Evolutionary conservation across 331 rosid genomes (phyloP), one percentile per base, ranked within the genome.

Genomic region (Malus hybrid): DNA sequence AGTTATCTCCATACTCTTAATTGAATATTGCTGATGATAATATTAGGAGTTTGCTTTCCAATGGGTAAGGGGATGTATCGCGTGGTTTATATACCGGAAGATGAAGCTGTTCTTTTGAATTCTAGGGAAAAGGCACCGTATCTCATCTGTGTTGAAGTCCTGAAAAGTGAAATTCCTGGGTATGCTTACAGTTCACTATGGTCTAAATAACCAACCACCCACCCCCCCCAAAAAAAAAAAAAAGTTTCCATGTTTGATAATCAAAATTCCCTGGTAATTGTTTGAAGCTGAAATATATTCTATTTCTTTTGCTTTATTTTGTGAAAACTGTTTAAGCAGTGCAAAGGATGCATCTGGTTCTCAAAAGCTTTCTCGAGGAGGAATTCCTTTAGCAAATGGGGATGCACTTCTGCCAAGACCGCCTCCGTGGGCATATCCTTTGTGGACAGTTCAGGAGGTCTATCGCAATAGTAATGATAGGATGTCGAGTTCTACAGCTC

Each of bases 351-450:
- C 86, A 74, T 84, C 91, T 36, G 80, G 85, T 80, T 85, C 89
- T 75, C 96, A 88, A 72, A 93, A 90, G 82, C 93, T 91, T 80
- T 93, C 98, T 78, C 87, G 88, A 75, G 97, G 91, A 69, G 97
- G 98, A 82, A 93, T 93, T 80, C 96, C 98, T 72, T 86, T 93
- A 78, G 98, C 96, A 67, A 93, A 89, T 86, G 97, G 98, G 78
- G 96, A 93, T 77, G 97, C 95, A 67, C 73, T 88, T 61, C 80
- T 93, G 85, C 92, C 81, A 30, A 93, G 89, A 78, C 98, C 97
- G 78, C 98, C 98, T 73, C 91, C 98, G 68, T 93, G 98, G 98
- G 98, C 98, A 16, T 93, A 88, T 87, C 97, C 98, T 70, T 85
- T 91, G 77, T 83, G 88, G 93, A 89, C 96, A 79, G 84, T 94